Evolutionary conservation across 306 rosid genomes (phyloP).

Genomic region (Fragaria vesca): DNA sequence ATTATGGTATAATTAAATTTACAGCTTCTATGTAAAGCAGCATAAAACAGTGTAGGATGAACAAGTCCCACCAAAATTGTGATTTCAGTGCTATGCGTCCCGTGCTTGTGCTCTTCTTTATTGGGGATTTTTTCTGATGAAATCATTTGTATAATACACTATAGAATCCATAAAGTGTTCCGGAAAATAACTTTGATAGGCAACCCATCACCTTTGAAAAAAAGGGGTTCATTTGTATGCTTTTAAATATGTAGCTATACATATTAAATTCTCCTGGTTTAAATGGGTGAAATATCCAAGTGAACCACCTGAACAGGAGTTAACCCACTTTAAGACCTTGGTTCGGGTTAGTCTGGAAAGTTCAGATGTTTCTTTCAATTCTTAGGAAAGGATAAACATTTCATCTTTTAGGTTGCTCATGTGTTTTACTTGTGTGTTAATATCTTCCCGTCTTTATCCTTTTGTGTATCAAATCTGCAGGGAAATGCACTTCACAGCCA

Average conservation of each 20-base stretch:
- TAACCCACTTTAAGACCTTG: neutral
- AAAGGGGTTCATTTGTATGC: neutral
- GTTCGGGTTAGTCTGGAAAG: neutral
- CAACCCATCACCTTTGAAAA: neutral
- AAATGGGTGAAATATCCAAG: neutral
- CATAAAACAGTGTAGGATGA: neutral
- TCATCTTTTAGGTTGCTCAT: neutral
- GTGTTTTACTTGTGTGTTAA: neutral
- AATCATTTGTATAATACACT: neutral
- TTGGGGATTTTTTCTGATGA: neutral
- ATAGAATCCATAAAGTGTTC: neutral
- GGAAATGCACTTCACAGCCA: slow-evolving; percentile 85
- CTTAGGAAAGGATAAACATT: neutral
- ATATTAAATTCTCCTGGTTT: neutral
- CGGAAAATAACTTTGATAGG: neutral
- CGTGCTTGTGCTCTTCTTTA: neutral
- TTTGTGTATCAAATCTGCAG: slow-evolving; percentile 46
- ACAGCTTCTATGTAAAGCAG: neutral
- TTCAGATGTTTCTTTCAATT: neutral
- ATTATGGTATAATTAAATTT: too few relatives aligned
- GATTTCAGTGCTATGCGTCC: neutral
- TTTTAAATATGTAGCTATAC: neutral
- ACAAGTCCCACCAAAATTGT: neutral
- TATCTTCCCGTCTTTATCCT: neutral
- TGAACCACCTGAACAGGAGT: neutral